These are phyloP conservation scores for Cardiospermum halicacabum DNA, from an alignment of 345 rosid genomes.

Conservation along the genomic window DNA sequence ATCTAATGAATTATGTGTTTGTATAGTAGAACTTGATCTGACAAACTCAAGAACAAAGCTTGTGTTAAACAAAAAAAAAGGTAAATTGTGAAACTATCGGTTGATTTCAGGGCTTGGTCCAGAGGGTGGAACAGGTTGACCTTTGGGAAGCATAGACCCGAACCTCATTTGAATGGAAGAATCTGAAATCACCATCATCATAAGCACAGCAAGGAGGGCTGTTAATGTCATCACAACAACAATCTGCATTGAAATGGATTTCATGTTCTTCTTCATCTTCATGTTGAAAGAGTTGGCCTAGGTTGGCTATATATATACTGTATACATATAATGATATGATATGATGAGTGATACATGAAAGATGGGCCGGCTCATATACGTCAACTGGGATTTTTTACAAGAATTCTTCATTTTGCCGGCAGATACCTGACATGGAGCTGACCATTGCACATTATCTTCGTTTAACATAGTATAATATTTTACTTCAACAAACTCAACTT, in stretches of 20 bases:
- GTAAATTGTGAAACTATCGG: background rate
- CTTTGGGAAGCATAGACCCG: conserved; percentile 34
- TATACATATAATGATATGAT: conserved; percentile 5
- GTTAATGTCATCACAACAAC: too few species aligned
- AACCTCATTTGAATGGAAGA: too few species aligned
- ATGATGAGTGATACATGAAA: conserved; percentile 16
- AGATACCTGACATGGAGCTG: background rate
- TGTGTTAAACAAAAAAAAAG: background rate
- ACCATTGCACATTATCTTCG: background rate
- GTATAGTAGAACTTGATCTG: too few species aligned
- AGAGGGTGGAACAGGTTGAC: conserved; percentile 41
- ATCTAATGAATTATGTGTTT: too few species aligned
- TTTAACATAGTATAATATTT: background rate
- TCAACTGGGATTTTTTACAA: conserved; percentile 29
- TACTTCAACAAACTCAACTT: background rate
- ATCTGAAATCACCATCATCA: too few species aligned
- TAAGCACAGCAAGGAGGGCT: too few species aligned
- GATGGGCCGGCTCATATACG: conserved; percentile 39
- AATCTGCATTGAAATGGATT: too few species aligned
- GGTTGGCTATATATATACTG: too few species aligned
- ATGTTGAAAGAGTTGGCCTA: too few species aligned
- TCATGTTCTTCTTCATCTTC: too few species aligned
- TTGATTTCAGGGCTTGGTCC: conserved; percentile 42
- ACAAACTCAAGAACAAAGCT: too few species aligned
- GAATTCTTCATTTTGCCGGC: conserved; percentile 27